These are phyloP conservation scores for Caloboletus inedulis DNA, from an alignment of 1,284 basidiomycete species.

Conservation along the genomic window DNA sequence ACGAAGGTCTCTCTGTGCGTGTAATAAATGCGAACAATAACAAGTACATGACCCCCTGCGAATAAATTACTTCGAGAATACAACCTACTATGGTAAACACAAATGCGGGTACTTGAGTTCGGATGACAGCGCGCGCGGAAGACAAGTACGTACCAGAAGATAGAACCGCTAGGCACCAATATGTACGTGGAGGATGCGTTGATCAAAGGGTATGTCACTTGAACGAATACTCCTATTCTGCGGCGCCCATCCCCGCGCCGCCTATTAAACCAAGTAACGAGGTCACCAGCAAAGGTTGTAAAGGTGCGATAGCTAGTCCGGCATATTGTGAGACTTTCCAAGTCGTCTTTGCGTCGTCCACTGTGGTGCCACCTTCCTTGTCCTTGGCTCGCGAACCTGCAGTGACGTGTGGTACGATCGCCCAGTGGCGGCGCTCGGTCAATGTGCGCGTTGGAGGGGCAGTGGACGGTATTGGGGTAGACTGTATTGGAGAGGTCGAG, in stretches of 20 bases:
- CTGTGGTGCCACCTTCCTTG: constrained; percentile 42
- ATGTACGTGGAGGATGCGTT: not conserved
- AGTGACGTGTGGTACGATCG: constrained; percentile 37
- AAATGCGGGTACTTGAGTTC: not conserved
- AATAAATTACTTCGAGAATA: not conserved
- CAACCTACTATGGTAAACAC: not conserved
- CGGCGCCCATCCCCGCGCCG: too few species aligned
- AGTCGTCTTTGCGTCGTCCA: constrained; percentile 24
- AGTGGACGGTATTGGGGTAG: too few species aligned
- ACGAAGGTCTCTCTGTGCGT: too few species aligned
- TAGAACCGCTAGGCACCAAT: not conserved
- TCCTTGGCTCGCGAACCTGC: constrained; percentile 52
- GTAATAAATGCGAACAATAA: too few species aligned
- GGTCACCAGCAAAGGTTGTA: constrained; percentile 40
- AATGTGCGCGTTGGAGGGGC: too few species aligned
- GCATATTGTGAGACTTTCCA: constrained; percentile 53
- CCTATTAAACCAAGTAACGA: constrained; percentile 32
- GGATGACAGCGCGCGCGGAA: not conserved
- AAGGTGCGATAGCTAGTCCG: constrained; percentile 56
- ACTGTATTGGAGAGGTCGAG: too few species aligned
- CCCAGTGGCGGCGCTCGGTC: constrained; percentile 39
- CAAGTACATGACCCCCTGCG: not conserved
- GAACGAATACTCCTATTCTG: not conserved
- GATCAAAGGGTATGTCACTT: not conserved
- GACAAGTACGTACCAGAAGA: not conserved